Evolutionary conservation across 140 eudicot genomes (phyloP).

Genomic region (Senecio squalidus): DNA sequence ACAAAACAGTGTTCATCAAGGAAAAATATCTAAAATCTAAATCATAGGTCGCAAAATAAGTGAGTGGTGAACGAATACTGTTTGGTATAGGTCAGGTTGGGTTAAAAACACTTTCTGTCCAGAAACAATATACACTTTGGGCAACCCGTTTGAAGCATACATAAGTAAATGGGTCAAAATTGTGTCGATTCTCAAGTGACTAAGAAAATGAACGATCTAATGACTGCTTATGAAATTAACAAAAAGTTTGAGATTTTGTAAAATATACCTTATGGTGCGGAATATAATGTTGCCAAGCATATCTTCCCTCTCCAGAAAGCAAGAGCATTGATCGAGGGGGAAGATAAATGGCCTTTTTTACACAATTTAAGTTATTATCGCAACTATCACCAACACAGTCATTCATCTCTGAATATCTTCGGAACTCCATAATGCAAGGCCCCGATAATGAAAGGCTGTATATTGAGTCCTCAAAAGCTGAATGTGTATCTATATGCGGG

Average conservation of each 20-base stretch:
- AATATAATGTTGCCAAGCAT: conserved; percentile 97
- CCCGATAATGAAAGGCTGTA: conserved; percentile 96
- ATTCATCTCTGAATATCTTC: conserved; percentile 46
- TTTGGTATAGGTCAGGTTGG: too few species aligned
- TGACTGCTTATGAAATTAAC: background rate
- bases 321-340: conserved; percentile 86
- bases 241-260: background rate
- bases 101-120: too few species aligned
- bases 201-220: background rate
- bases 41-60: too few species aligned
- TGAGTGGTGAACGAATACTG: too few species aligned
- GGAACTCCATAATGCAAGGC: conserved; percentile 95
- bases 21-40: background rate
- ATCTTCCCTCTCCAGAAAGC: conserved; percentile 89
- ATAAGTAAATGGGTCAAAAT: too few species aligned
- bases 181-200: conserved; percentile 7
- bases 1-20: background rate
- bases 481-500: conserved; percentile 97
- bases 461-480: conserved; percentile 87
- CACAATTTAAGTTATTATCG: conserved; percentile 28
- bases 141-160: too few species aligned
- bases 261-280: conserved; percentile 89
- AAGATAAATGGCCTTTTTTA: conserved; percentile 70
- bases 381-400: conserved; percentile 26
- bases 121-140: too few species aligned